Percentiles rank a stretch among this genome's conserved stretches.
These are phyloP conservation scores for Polytrichum commune DNA, from an alignment of 225 moss, liverwort and hornwort species.

Conservation along the genomic window DNA sequence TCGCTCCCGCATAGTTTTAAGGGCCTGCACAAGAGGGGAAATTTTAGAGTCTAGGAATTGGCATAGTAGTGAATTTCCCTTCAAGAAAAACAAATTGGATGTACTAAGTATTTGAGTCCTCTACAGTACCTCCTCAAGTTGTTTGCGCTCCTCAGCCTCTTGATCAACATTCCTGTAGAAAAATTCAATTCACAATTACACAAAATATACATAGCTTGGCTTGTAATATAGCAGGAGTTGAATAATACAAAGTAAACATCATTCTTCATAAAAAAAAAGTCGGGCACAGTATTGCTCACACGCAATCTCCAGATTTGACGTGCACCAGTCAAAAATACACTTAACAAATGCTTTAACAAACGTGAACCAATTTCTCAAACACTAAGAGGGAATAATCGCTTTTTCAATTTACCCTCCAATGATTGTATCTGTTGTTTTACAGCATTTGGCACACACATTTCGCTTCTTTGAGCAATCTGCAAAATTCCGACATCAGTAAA, in stretches of 20 bases:
- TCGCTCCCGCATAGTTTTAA: constrained; percentile 54
- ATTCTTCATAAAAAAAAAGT: constrained; percentile 1
- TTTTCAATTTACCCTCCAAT: constrained; percentile 36
- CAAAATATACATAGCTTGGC: background rate
- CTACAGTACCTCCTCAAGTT: constrained; percentile 49
- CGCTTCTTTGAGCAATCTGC: constrained; percentile 53
- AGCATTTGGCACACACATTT: constrained; percentile 65
- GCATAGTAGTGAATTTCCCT: too few relatives aligned
- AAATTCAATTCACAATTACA: background rate
- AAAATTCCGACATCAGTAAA: background rate
- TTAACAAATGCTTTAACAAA: too few relatives aligned
- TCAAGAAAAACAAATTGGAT: too few relatives aligned
- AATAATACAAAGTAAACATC: too few relatives aligned
- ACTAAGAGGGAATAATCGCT: too few relatives aligned
- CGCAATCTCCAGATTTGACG: too few relatives aligned
- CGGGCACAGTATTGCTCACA: background rate
- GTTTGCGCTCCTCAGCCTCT: constrained; percentile 54
- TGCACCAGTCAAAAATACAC: too few relatives aligned
- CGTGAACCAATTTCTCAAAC: too few relatives aligned
- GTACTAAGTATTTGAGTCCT: too few relatives aligned
- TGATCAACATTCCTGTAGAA: constrained; percentile 45
- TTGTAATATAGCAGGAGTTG: background rate
- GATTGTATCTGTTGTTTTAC: constrained; percentile 42
- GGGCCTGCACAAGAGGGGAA: constrained; percentile 33
- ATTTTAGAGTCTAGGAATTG: constrained; percentile 9